Evolutionary conservation across 139 green algal species (phyloP).

Genomic region (Picochlorum sp.): DNA sequence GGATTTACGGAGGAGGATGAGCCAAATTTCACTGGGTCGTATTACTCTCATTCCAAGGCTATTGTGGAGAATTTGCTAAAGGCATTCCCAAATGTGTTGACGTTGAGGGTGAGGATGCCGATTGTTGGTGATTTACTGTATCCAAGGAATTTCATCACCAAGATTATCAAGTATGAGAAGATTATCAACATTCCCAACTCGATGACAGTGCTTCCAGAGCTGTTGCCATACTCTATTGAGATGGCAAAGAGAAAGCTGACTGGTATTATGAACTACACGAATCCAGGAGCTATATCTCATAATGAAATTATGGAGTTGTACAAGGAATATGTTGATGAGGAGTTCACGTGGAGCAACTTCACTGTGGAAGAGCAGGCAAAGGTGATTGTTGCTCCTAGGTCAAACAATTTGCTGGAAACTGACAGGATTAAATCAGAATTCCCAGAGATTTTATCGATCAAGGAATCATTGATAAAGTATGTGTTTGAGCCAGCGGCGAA

Average conservation of each 20-base stretch:
- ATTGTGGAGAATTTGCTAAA: constrained; percentile 83
- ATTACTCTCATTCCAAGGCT: constrained; percentile 94
- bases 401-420: constrained; percentile 95
- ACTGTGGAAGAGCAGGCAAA: constrained; percentile 94
- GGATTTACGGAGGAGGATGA: constrained; percentile 91
- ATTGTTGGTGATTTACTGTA: constrained; percentile 85
- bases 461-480: constrained; percentile 82
- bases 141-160: constrained; percentile 96
- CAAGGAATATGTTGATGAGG: constrained; percentile 89
- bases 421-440: constrained; percentile 81
- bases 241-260: constrained; percentile 83
- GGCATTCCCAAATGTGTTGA: constrained; percentile 87
- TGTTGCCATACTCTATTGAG: constrained; percentile 84
- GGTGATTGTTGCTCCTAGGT: constrained; percentile 89
- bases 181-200: constrained; percentile 90
- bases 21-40: constrained; percentile 95
- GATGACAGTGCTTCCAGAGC: constrained; percentile 96
- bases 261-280: constrained; percentile 98
- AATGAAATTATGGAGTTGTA: constrained; percentile 96
- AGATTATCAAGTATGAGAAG: constrained; percentile 87
- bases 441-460: constrained; percentile 80
- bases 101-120: constrained; percentile 92
- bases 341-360: constrained; percentile 93
- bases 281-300: constrained; percentile 91
- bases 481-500: constrained; percentile 29